phyloP scores from a whole-genome alignment of 306 rosid species.

The Acacia crassicarpa region DNA sequence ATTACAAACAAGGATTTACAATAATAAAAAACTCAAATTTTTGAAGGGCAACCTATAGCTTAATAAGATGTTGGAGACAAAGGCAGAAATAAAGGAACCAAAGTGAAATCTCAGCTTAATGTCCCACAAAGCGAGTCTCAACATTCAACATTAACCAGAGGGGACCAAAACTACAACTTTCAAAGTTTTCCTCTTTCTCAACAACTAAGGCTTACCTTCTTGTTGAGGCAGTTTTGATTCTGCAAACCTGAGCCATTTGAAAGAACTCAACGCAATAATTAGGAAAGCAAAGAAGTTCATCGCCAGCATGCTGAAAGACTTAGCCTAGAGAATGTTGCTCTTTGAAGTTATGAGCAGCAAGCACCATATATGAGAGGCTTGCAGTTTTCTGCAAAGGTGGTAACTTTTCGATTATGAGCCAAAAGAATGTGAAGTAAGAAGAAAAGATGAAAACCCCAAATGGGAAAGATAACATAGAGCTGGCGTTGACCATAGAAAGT shows the following conservation, averaged over 20 bases:
- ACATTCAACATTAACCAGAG: not conserved
- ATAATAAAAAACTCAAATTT: not conserved
- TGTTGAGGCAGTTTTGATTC: constrained; percentile 37
- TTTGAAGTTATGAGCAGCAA: not conserved
- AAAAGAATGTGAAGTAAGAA: not conserved
- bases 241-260: constrained; percentile 28
- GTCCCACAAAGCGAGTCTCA: not conserved
- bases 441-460: not conserved
- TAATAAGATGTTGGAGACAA: not conserved
- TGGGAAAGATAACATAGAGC: not conserved
- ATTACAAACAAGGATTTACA: not conserved
- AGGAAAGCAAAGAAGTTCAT: constrained; percentile 25
- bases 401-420: constrained; percentile 3
- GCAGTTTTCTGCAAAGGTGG: not conserved
- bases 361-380: not conserved
- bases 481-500: not conserved
- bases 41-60: not conserved
- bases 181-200: not conserved
- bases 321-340: not conserved
- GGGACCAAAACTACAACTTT: not conserved
- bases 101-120: not conserved
- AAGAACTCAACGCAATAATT: constrained; percentile 32
- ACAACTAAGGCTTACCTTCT: constrained; percentile 31
- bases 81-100: not conserved
- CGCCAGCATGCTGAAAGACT: constrained; percentile 21